Evolutionary conservation across 441 rosid species (phyloP).

Genomic region (Kokia cookei): DNA sequence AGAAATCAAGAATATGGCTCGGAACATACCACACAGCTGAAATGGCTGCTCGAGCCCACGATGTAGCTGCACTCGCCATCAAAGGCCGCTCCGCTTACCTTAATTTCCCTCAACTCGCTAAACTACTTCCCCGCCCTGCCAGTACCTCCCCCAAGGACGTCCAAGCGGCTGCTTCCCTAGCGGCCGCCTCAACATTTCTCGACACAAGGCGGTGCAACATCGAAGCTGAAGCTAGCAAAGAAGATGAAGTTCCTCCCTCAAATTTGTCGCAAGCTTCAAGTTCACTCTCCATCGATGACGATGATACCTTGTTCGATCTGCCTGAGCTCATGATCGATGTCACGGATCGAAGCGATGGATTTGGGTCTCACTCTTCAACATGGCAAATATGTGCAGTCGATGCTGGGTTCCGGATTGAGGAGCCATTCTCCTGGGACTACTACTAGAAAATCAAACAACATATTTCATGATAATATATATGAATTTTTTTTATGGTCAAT

Average conservation of each 20-base stretch:
- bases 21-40: constrained; percentile 68
- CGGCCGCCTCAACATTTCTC: constrained; percentile 40
- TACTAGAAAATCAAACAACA: background rate
- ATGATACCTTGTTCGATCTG: constrained; percentile 62
- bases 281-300: constrained; percentile 39
- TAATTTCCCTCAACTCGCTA: constrained; percentile 52
- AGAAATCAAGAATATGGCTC: constrained; percentile 81
- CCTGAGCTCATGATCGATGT: constrained; percentile 69
- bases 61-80: constrained; percentile 71
- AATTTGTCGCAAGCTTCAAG: constrained; percentile 23
- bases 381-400: constrained; percentile 59
- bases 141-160: constrained; percentile 56
- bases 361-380: constrained; percentile 28
- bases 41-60: constrained; percentile 87
- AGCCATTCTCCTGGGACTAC: constrained; percentile 45
- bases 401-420: constrained; percentile 44
- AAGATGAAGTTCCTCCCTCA: constrained; percentile 3
- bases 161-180: constrained; percentile 59
- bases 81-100: constrained; percentile 63
- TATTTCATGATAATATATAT: background rate
- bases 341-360: constrained; percentile 26
- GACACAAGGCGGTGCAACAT: constrained; percentile 4
- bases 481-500: background rate
- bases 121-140: constrained; percentile 50
- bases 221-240: constrained; percentile 11